Percentiles rank a stretch among this genome's conserved stretches.
These are phyloP conservation scores for Diospyros lotus DNA, from an alignment of 148 eudicot species.

Conservation along the genomic window DNA sequence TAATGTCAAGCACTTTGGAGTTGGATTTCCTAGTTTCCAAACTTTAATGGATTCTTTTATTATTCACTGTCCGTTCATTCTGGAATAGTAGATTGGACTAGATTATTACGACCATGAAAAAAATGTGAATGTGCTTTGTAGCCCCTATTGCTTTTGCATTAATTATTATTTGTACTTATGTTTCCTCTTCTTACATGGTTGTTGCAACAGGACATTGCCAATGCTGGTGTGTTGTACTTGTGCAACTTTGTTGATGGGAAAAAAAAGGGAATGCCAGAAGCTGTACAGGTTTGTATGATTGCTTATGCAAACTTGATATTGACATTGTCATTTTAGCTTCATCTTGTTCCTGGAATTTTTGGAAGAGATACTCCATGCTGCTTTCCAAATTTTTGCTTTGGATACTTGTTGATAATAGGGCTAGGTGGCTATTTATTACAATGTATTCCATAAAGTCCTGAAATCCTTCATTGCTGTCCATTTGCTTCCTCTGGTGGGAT, in stretches of 20 bases:
- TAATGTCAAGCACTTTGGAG: not conserved
- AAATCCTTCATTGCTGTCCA: not conserved
- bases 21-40: not conserved
- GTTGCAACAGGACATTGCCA: conserved; percentile 49
- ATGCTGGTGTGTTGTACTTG: conserved; percentile 56
- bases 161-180: not conserved
- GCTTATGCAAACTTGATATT: not conserved
- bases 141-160: not conserved
- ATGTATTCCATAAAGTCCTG: not conserved
- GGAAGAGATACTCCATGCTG: not conserved
- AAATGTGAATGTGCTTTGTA: not conserved
- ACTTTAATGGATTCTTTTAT: not conserved
- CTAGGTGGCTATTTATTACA: not conserved
- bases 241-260: conserved; percentile 53
- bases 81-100: not conserved
- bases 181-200: not conserved
- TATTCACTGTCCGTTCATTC: not conserved
- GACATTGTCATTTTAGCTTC: not conserved
- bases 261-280: conserved; percentile 32
- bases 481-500: not conserved
- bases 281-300: conserved; percentile 24
- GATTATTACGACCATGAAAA: not conserved
- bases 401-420: not conserved
- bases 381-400: no score
- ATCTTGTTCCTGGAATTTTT: not conserved